Evolutionary conservation across 495 filamentous ascomycete genomes (phyloP).

Genomic region (Friedmanniomyces endolithicus): DNA sequence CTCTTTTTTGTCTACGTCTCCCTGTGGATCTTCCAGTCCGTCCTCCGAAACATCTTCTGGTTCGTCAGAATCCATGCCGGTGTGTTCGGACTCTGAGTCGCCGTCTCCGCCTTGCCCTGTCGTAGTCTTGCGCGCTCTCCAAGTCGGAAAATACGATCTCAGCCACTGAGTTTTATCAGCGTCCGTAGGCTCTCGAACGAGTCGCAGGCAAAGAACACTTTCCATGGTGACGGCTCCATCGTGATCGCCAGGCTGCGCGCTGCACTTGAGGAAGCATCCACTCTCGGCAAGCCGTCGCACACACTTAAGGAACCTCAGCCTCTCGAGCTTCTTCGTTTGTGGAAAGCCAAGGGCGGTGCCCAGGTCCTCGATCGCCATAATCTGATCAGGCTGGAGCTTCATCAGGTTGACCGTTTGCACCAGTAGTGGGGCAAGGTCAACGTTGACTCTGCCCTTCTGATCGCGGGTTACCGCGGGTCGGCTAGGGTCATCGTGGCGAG

Average conservation of each 20-base stretch:
- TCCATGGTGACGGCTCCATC: constrained; percentile 7
- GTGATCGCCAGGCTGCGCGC: constrained; percentile 41
- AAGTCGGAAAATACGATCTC: not conserved
- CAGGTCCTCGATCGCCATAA: constrained; percentile 46
- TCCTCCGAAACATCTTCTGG: not conserved
- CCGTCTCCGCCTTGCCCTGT: not conserved
- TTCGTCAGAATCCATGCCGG: not conserved
- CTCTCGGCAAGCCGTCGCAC: constrained; percentile 56
- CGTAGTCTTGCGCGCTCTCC: not conserved
- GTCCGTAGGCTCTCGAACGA: constrained; percentile 58
- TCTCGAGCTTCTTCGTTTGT: constrained; percentile 36
- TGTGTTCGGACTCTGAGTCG: not conserved
- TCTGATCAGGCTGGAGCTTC: constrained; percentile 22
- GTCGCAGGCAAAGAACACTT: constrained; percentile 51
- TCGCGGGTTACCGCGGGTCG: not conserved
- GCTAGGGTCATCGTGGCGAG: constrained; percentile 18
- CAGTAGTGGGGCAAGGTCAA: constrained; percentile 1
- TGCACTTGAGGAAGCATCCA: constrained; percentile 57
- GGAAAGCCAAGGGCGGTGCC: constrained; percentile 41
- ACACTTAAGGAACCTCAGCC: constrained; percentile 54
- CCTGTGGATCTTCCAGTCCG: not conserved
- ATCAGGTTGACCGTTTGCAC: constrained; percentile 17
- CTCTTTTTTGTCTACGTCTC: not conserved
- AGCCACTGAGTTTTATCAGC: constrained; percentile 1
- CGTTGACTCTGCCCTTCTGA: not conserved